phyloP scores from a whole-genome alignment of 768 basidiomycete species.

The Tulasnella sp. region DNA sequence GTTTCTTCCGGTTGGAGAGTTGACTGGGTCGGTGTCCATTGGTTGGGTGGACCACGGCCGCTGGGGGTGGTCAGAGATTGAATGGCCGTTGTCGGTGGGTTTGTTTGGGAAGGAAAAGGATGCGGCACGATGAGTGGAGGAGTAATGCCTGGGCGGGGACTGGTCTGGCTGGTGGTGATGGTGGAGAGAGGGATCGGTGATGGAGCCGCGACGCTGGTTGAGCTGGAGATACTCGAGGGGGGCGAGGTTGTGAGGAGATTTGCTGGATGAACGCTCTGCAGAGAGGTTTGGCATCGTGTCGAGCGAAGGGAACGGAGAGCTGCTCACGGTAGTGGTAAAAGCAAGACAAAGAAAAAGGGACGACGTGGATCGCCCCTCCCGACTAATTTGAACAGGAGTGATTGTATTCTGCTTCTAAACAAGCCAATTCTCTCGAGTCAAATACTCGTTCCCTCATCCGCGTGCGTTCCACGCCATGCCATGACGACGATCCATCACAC shows the following conservation, averaged over 20 bases:
- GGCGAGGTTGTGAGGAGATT: constrained; percentile 41
- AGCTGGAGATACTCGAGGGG: constrained; percentile 63
- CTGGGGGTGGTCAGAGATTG: constrained; percentile 18
- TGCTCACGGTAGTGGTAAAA: not conserved
- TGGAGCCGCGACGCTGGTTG: constrained; percentile 69
- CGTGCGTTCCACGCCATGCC: not conserved
- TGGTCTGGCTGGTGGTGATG: constrained; percentile 20
- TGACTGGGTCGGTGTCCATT: constrained; percentile 6
- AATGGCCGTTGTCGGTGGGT: constrained; percentile 21
- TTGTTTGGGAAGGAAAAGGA: constrained; percentile 14
- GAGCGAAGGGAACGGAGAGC: not conserved
- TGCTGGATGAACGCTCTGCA: constrained; percentile 4
- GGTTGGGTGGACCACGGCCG: constrained; percentile 12
- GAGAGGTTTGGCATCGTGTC: constrained; percentile 4
- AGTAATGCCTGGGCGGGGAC: constrained; percentile 3
- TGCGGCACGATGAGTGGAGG: not conserved
- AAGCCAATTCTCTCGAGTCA: not conserved
- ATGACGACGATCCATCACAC: too few relatives aligned
- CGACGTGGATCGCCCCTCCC: not conserved
- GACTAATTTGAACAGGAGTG: constrained; percentile 2
- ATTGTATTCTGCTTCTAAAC: not conserved
- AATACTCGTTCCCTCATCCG: not conserved
- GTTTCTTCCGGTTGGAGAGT: constrained; percentile 13
- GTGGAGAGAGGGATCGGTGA: constrained; percentile 72
- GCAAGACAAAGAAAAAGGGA: not conserved